Evolutionary conservation across 495 filamentous ascomycete genomes (phyloP), one percentile per base, ranked within the genome.

Genomic region (Penicillium soppii): DNA sequence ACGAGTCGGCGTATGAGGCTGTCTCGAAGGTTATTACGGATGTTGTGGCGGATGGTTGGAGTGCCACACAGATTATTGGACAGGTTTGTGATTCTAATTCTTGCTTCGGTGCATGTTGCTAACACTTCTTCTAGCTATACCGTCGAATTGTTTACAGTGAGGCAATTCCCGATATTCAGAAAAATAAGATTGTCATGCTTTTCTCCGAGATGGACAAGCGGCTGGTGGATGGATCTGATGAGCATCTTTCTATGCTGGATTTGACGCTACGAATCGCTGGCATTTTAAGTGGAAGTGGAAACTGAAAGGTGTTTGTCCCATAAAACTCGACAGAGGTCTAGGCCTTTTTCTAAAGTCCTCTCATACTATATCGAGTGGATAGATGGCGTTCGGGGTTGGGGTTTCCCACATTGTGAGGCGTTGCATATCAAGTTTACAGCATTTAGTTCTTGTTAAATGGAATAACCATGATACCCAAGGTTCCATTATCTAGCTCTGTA

Each of bases 21-120:
- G 78, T 99, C 9, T 81, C 89, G 0, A 86, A 81, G 57, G 83
- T 88, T 16, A 85, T 97, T 6, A 87, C 87, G 59, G 87, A 95
- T 63, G 83, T 97, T 77, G 87, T 97, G 51, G 92, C 94, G 12
- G 94, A 99, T 72, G 94, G 94, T 19, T 99, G 94, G 95, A 96
- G 90, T 71, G 94, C 92, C n/a, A 84, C 85, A 15, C 94, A 97
- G 72, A 76, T 95, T 16, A 75, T 97, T 38, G 66, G 78, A 6
- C 91, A 91, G 79, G 86, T 89, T 67, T 67, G 73, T 65, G 43
- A 2, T 52, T 12, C 36, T 16, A 15, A 20, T 50, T 47, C 4
- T 41, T n/a, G 29, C 33, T 27, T 5, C 39, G 7, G 20, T 10
- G 17, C 25, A 1, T 32, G 2, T 29, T 38, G 12, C 27, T 49